Conservation (phyloP, 768 basidiomycete genomes). For the Leccinum boreale region DNA sequence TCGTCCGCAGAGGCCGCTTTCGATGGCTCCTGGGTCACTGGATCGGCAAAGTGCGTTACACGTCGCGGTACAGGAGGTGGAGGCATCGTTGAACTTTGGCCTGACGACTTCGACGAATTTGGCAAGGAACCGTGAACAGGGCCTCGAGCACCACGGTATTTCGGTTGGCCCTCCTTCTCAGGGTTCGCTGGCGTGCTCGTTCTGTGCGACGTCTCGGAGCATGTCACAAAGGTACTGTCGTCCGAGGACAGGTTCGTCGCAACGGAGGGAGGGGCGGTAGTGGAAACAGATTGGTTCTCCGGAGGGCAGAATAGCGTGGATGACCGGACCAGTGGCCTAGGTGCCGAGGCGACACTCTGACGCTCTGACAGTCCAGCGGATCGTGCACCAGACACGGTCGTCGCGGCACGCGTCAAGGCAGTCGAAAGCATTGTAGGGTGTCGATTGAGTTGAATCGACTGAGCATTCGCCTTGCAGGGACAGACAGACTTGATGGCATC, state of each 20-base stretch:
- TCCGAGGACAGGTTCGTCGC: conserved; percentile 22
- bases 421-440: conserved; percentile 14
- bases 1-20: conserved; percentile 2
- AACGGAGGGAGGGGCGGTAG: conserved; percentile 6
- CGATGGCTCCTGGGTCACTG: conserved; percentile 5
- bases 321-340: conserved; percentile 2
- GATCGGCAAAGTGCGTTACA: conserved; percentile 5
- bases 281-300: not conserved
- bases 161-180: not conserved
- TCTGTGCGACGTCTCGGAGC: conserved; percentile 22
- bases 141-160: conserved; percentile 5
- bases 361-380: not conserved
- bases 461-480: conserved; percentile 65
- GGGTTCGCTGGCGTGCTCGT: conserved; percentile 1
- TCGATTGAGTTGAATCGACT: conserved; percentile 21
- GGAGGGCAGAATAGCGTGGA: not conserved
- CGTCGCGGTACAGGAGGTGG: conserved; percentile 30
- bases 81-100: conserved; percentile 24
- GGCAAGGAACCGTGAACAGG: conserved; percentile 23
- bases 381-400: conserved; percentile 1
- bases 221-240: conserved; percentile 26
- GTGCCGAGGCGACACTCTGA: conserved; percentile 3
- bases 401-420: conserved; percentile 17
- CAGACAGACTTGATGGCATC: conserved; percentile 63
- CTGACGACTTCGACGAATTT: conserved; percentile 33